Evolutionary conservation across 2,329 filamentous ascomycete species (phyloP), one percentile per base, ranked within the genome.

Genomic region (Phialophora chinensis): DNA sequence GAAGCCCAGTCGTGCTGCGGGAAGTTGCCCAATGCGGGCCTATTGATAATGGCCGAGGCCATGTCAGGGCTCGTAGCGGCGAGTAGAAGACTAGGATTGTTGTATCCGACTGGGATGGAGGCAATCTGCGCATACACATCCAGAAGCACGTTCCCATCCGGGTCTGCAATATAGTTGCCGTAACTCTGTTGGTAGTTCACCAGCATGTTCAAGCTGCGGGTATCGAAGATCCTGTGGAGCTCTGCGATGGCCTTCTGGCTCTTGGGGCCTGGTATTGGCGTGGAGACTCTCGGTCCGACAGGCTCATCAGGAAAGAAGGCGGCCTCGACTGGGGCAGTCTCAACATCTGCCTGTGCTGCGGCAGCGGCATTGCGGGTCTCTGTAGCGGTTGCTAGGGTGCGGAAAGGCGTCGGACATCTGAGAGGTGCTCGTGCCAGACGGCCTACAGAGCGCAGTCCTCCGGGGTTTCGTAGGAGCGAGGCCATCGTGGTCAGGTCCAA

Each of bases 101-200:
- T 96, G 86, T 97, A 97, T 67, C 93, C 93, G 54, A 97, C 85
- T 3, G 93, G 91, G 73, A 97, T 97, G 50, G 92, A 96, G 69
- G 93, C 93, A 75, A 97, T 97, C 80, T 97, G 93, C 60, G 93
- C 91, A 76, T 78, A 83, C 76, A 84, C 82, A 76, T 84, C 82
- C 42, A 84, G 76, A 42, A 84, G 76, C 57, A 83, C 74, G 72
- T 84, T 84, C 60, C 82, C 82, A 73, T 84, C 82, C 31, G 81
- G 75, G 74, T 84, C 82, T 54, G 79, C 78, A 66, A 84, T 82
- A 72, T 96, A 96, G 83, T 96, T 96, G 74, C 92, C 92, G 66
- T 84, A 80, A 73, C 89, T 91, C 79, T 88, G 87, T 71, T 85
- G 83, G 79, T 92, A 94, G 79, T 93, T 90, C 67, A 86, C 85